Evolutionary conservation across 257 asterid species (phyloP).

Genomic region (Petunia axillaris): DNA sequence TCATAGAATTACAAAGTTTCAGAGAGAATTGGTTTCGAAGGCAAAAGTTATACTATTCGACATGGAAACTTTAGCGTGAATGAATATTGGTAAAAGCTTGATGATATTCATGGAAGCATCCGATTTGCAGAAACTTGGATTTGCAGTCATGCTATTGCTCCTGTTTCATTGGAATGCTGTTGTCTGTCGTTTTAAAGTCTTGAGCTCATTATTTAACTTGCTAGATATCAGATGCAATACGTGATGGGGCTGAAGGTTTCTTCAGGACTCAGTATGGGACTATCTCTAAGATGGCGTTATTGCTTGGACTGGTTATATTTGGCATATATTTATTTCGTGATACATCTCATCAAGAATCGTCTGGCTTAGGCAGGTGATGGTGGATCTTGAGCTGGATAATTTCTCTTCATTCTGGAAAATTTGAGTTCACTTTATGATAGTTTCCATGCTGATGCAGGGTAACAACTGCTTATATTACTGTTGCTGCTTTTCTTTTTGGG

Average conservation of each 20-base stretch:
- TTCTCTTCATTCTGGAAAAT: background rate
- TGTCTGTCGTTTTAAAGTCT: conserved; percentile 15
- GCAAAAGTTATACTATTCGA: background rate
- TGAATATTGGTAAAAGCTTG: background rate
- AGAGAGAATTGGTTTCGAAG: background rate
- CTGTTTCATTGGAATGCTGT: conserved; percentile 7
- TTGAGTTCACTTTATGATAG: conserved; percentile 22
- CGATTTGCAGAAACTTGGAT: conserved; percentile 1
- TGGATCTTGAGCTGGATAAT: conserved; percentile 24
- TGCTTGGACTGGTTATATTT: conserved; percentile 72
- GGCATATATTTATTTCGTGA: conserved; percentile 84
- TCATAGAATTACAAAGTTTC: conserved; percentile 4
- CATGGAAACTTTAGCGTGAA: background rate
- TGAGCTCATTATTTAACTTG: conserved; percentile 45
- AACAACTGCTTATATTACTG: conserved; percentile 83
- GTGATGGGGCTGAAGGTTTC: conserved; percentile 99
- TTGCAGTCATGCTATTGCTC: conserved; percentile 14
- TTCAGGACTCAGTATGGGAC: conserved; percentile 96
- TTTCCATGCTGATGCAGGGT: conserved; percentile 56
- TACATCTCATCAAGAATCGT: conserved; percentile 87
- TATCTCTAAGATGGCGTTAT: conserved; percentile 89
- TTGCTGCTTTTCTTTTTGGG: conserved; percentile 89
- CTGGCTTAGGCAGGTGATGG: conserved; percentile 88
- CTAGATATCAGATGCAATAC: conserved; percentile 99
- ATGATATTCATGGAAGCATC: background rate